Evolutionary conservation across 2,329 filamentous ascomycete species (phyloP), one percentile per base, ranked within the genome.

Genomic region (Colletotrichum sp.): DNA sequence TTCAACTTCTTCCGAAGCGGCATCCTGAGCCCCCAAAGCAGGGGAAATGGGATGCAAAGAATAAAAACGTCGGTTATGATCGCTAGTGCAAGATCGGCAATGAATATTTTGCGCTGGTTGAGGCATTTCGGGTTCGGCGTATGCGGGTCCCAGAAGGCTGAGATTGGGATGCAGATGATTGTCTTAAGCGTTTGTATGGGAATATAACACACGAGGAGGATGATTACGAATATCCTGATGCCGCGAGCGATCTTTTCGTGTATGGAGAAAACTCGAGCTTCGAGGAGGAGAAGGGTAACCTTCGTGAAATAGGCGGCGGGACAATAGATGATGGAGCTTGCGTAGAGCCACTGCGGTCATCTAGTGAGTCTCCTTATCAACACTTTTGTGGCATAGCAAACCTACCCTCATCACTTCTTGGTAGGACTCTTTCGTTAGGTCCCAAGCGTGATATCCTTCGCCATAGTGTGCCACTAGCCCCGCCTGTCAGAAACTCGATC

Each of bases 51-150:
- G 8, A 86, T 68, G 10, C 84, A 16, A 30, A 85, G 78, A 22
- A 85, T 83, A 48, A 83, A 78, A 28, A 82, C 71, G 70, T 85
- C 84, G 26, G 82, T 84, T 8, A 84, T 44, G 16, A 83, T 80
- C 57, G 81, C 82, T 15, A 84, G 73, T 15, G 80, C 75, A 2
- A 82, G 79, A 57, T 85, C 84, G 12, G 81, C 79, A 5, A 82
- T 78, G 72, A 85, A 86, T 8, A 86, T 62, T 28, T 79, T 80
- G 7, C 79, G 72, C 57, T 84, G 80, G 22, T 84, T 78, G 22
- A 85, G 77, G 71, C 84, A 85, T 63, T 39, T 64, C 9, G 73
- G 34, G 2, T 77, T 75, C 9, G 77, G 52, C 10, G 80, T 75
- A 5, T 59, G 59, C 4, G 75, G 70, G 66, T 81, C 74, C 81